A percentile compares a stretch with the other conserved stretches of the same genome.
Conservation (phyloP, 2,329 filamentous ascomycete species). For the Microcyclosporella mali region DNA sequence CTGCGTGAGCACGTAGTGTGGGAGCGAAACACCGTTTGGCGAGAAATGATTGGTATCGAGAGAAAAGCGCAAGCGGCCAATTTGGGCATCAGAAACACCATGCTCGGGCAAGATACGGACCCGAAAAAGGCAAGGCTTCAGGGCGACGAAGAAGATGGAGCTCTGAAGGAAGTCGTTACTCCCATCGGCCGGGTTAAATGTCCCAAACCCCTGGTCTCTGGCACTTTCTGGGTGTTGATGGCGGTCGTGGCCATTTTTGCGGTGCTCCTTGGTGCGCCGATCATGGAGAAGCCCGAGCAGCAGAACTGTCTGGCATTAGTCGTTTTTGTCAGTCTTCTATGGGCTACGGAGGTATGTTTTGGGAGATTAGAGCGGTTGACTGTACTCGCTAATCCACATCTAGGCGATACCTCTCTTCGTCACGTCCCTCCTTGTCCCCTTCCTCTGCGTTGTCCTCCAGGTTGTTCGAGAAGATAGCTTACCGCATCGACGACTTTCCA, state of each 20-base stretch:
- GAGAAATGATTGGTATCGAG: constrained; percentile 98
- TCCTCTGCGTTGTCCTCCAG: constrained; percentile 78
- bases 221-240: constrained; percentile 71
- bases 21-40: constrained; percentile 98
- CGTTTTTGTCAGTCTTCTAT: constrained; percentile 85
- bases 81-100: constrained; percentile 68
- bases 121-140: constrained; percentile 66
- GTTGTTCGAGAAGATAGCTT: constrained; percentile 74
- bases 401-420: constrained; percentile 94
- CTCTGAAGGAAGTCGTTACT: constrained; percentile 65
- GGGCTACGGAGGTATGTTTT: constrained; percentile 80
- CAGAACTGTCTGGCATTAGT: constrained; percentile 94
- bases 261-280: constrained; percentile 65
- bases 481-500: constrained; percentile 63
- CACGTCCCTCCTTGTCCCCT: constrained; percentile 87
- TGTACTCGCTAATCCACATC: constrained; percentile 16
- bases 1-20: constrained; percentile 95
- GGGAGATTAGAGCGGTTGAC: not conserved
- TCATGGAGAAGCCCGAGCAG: constrained; percentile 82
- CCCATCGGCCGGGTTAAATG: constrained; percentile 71
- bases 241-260: constrained; percentile 67
- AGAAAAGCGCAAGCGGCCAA: constrained; percentile 90
- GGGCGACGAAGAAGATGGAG: constrained; percentile 68
- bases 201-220: constrained; percentile 77
- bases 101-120: constrained; percentile 70